These are phyloP conservation scores for Saccharomycopsis capsularis DNA, from an alignment of 805 yeast species.

Conservation along the genomic window DNA sequence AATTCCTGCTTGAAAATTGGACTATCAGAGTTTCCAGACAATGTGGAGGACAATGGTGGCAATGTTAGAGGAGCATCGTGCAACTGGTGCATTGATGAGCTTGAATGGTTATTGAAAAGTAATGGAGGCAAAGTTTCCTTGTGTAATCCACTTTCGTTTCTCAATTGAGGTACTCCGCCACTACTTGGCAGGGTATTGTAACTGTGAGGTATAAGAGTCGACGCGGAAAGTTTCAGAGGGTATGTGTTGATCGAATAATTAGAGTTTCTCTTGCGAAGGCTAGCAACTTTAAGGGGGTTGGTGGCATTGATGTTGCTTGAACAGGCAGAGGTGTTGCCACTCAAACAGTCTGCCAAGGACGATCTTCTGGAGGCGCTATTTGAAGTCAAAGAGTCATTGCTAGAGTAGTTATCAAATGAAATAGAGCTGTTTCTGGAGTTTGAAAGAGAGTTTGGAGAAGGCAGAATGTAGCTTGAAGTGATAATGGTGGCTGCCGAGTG, in stretches of 20 bases:
- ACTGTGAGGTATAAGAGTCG: neutral
- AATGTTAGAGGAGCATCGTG: neutral
- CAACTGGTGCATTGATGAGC: neutral
- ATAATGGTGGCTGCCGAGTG: slow-evolving; percentile 21
- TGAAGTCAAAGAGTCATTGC: slow-evolving; percentile 12
- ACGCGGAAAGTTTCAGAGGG: neutral
- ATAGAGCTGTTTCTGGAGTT: slow-evolving; percentile 14
- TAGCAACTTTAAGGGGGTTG: neutral
- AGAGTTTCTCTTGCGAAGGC: neutral
- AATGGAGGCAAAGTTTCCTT: neutral
- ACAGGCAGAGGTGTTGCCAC: neutral
- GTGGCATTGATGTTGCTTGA: neutral
- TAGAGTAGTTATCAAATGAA: slow-evolving; percentile 15
- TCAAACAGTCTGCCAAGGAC: slow-evolving; percentile 1
- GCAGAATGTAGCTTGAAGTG: slow-evolving; percentile 2
- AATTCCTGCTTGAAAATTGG: neutral
- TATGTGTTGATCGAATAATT: neutral
- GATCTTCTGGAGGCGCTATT: slow-evolving; percentile 14
- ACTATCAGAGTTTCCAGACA: neutral
- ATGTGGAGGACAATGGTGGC: neutral
- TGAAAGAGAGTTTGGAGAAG: slow-evolving; percentile 13
- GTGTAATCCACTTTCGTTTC: neutral
- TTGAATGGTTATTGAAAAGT: neutral
- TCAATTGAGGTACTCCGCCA: neutral
- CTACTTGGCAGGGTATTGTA: neutral